Conservation (phyloP, 441 rosid genomes). For the Viola pubescens region DNA sequence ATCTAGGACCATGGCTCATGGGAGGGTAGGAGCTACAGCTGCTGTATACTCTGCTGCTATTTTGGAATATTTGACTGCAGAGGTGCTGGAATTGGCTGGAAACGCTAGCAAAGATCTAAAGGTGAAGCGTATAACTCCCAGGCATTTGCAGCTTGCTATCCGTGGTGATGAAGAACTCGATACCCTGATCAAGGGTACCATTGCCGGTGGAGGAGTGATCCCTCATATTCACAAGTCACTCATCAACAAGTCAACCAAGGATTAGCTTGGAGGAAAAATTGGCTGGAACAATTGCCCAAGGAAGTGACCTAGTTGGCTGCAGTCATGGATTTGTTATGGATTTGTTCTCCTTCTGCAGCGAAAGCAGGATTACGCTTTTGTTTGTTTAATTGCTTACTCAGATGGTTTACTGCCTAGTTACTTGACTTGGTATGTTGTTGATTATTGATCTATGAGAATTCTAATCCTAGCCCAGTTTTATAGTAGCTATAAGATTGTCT, state of each 20-base stretch:
- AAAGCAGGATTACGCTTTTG: no score
- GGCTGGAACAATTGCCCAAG: no score
- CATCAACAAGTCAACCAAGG: constrained; percentile 62
- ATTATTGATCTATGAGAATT: no score
- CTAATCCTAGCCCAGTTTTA: no score
- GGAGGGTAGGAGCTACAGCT: constrained; percentile 77
- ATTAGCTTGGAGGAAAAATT: no score
- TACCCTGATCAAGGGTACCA: constrained; percentile 68
- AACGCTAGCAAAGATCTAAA: constrained; percentile 76
- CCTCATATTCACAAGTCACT: constrained; percentile 79
- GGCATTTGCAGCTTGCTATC: constrained; percentile 72
- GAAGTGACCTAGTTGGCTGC: no score
- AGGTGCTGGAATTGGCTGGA: constrained; percentile 64
- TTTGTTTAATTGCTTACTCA: no score
- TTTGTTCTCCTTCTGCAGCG: no score
- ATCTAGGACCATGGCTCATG: constrained; percentile 55
- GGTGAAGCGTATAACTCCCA: constrained; percentile 61
- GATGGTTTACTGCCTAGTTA: no score
- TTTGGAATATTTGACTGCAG: constrained; percentile 66
- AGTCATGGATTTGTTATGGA: no score
- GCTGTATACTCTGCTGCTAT: constrained; percentile 77
- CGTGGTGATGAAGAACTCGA: constrained; percentile 76
- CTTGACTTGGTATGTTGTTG: no score
- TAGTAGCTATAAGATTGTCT: no score
- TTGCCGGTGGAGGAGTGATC: constrained; percentile 70